These are phyloP conservation scores for Schizophyllum commune DNA, from an alignment of 1,284 basidiomycete genomes.

Conservation along the genomic window DNA sequence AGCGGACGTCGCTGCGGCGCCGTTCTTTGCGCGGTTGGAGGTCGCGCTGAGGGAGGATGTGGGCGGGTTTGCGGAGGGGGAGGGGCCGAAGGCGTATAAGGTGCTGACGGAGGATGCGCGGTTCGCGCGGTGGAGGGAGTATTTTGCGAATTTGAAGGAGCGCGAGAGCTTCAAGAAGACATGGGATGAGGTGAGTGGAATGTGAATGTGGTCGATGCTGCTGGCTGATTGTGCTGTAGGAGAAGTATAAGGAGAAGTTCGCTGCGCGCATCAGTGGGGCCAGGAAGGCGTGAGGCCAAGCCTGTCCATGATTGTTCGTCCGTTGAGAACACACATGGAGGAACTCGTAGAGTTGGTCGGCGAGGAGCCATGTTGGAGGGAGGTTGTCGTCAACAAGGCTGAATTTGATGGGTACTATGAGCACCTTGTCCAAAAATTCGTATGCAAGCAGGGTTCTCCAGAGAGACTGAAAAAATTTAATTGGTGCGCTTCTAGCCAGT, in stretches of 20 bases:
- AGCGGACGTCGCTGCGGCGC: conserved; percentile 46
- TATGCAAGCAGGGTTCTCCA: no score
- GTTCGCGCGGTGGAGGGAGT: conserved; percentile 36
- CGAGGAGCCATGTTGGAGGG: not conserved
- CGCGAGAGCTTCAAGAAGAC: conserved; percentile 43
- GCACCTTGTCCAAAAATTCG: no score
- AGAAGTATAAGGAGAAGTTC: not conserved
- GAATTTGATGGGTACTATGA: no score
- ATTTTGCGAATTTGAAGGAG: conserved; percentile 30
- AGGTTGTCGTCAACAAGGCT: no score
- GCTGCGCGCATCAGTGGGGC: no score
- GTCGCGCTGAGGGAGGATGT: conserved; percentile 35
- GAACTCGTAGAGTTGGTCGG: not conserved
- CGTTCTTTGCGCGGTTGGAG: conserved; percentile 38
- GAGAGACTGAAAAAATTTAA: no score
- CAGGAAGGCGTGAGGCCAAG: no score
- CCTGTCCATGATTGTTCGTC: no score
- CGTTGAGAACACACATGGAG: not conserved
- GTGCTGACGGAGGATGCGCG: conserved; percentile 28
- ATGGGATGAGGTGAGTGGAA: conserved; percentile 30
- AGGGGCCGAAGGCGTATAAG: conserved; percentile 32
- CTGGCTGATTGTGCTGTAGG: not conserved
- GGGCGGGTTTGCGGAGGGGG: conserved; percentile 34
- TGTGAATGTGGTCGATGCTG: not conserved
- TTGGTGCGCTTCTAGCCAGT: no score